A percentile compares a stretch with the other conserved stretches of the same genome.
Evolutionary conservation across 192 early-diverging fungal genomes (phyloP).

Genomic region (Pilobolus umbonatus): DNA sequence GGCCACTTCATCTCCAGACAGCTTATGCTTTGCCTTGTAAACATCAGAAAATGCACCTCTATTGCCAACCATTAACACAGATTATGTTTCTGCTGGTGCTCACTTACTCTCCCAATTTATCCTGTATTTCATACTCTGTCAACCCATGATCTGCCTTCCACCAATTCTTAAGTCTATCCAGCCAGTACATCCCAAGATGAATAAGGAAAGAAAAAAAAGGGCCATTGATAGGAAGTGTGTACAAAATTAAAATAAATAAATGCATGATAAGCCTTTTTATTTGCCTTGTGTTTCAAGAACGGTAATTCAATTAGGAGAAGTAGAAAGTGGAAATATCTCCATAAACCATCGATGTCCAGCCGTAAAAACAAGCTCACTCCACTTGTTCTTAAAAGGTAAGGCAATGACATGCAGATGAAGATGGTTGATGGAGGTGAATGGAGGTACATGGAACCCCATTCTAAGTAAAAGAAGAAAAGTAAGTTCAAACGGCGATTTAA

Average conservation of each 20-base stretch:
- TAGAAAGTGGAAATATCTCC: too few species aligned
- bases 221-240: too few species aligned
- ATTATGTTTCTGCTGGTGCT: background rate
- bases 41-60: slow-evolving; percentile 85
- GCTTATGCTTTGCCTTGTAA: slow-evolving; percentile 63
- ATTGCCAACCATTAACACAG: background rate
- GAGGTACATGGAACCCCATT: slow-evolving; percentile 70
- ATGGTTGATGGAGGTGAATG: slow-evolving; percentile 63
- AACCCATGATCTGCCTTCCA: slow-evolving; percentile 41
- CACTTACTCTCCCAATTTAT: slow-evolving; percentile 72
- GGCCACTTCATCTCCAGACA: slow-evolving; percentile 63
- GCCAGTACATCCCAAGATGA: too few species aligned
- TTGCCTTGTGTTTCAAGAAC: too few species aligned
- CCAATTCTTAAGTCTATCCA: too few species aligned
- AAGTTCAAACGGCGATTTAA: background rate
- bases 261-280: too few species aligned
- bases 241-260: too few species aligned
- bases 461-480: slow-evolving; percentile 16
- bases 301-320: too few species aligned
- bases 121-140: slow-evolving; percentile 46
- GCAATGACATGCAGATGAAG: slow-evolving; percentile 64
- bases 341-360: slow-evolving; percentile 19
- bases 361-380: slow-evolving; percentile 9
- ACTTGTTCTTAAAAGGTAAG: slow-evolving; percentile 43
- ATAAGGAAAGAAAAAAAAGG: slow-evolving; percentile 1